These are phyloP conservation scores for Colletotrichum sp. DNA, from an alignment of 2,329 filamentous ascomycete genomes.

Conservation along the genomic window DNA sequence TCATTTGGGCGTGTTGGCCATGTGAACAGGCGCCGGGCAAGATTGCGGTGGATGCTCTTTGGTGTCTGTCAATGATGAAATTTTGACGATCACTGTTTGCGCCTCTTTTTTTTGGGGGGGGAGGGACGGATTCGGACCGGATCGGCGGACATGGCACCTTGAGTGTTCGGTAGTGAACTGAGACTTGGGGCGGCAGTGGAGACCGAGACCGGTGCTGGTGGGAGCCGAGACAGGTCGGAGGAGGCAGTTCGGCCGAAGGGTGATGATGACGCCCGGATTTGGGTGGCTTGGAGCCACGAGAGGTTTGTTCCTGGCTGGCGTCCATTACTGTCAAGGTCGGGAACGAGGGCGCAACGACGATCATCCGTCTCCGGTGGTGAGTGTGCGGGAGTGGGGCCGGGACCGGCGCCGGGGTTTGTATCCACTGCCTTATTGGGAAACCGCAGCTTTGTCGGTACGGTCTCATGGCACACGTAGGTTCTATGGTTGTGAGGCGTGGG, in stretches of 20 bases:
- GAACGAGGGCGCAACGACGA: fast-evolving
- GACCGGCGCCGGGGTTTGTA: background rate
- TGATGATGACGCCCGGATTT: background rate
- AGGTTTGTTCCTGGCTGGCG: background rate
- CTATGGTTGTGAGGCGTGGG: background rate
- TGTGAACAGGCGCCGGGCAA: background rate
- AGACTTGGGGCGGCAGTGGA: background rate
- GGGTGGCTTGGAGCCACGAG: background rate
- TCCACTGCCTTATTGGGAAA: background rate
- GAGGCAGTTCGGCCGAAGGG: background rate
- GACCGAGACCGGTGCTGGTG: background rate
- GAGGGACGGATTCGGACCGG: background rate
- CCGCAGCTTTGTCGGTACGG: background rate
- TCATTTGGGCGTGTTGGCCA: background rate
- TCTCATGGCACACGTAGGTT: background rate
- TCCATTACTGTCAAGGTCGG: background rate
- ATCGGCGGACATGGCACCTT: background rate
- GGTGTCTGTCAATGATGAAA: background rate
- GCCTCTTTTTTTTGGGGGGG: background rate
- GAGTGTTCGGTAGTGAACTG: background rate
- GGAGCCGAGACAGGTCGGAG: background rate
- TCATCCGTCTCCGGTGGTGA: background rate
- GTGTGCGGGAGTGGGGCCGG: background rate
- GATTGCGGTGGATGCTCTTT: background rate
- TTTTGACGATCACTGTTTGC: background rate